Base-by-base conservation (phyloP, 2,329 filamentous ascomycete genomes). In the Aureobasidium sp. region DNA sequence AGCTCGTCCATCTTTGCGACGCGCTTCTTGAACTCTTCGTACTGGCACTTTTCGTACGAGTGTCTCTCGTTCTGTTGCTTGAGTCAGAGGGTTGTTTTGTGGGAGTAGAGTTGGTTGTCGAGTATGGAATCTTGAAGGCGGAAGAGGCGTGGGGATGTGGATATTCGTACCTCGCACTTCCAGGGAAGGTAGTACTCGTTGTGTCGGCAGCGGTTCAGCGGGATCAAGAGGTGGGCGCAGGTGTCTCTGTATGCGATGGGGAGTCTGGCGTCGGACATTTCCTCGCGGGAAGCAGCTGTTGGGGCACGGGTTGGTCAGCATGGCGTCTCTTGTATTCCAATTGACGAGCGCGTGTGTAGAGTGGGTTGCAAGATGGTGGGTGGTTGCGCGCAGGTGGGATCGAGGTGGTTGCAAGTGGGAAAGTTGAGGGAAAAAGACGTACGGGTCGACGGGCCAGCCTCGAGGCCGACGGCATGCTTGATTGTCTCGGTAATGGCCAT, bases 1-100 rank as follows among this genome's bases (percentile, higher is more conserved):
- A 99, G 78, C 80, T 99, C 92, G 70, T 97, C 86, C 94, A 99
- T 99, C 86, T 96, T 97, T 72, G 88, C 90, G 66, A 99, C 94
- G 62, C 94, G 86, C 83, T 93, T 90, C 85, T 96, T 96, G 82
- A 99, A 99, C 75, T 97, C 94, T 66, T 89, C 89, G 77, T 99
- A 99, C 73, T 99, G 94, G 84, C 94, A 99, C 77, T 97, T 97
- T 75, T 99, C 94, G 81, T 99, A 99, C 71, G 86, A 88, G 78
- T 99, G 94, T 80, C 94, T 83, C 81, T 99, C 94, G 75, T 91
- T 86, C 94, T 97, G 72, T 10, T 27, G 43, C 27, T 38, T n/a
- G 23, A 4, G 40, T 64, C 57, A 62, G 54, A 38, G 7, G 2
- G 15, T 17, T 38, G 49, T 29, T 13, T 23, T n/a, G 15, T 15